These are phyloP conservation scores for Ploettnerulaceae sp. DNA, from an alignment of 2,329 filamentous ascomycete genomes.

Conservation along the genomic window DNA sequence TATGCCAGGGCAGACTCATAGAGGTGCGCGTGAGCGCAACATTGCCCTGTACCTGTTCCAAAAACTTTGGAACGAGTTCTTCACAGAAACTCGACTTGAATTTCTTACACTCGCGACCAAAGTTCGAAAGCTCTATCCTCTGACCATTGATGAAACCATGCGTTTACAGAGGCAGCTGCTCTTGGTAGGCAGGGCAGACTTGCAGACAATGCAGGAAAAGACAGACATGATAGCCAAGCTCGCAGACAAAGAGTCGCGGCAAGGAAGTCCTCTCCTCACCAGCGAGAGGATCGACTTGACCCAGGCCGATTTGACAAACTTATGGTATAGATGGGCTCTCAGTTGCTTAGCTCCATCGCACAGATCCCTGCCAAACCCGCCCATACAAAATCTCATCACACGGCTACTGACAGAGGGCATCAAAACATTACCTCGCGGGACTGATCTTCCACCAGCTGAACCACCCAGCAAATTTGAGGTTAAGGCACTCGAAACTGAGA, in stretches of 20 bases:
- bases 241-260: not conserved
- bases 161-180: not conserved
- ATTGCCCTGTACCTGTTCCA: too few relatives aligned
- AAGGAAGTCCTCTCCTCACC: not conserved
- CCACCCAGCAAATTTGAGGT: constrained; percentile 8
- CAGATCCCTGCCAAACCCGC: not conserved
- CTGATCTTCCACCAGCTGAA: not conserved
- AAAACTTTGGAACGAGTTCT: not conserved
- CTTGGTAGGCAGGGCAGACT: not conserved
- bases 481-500: constrained; percentile 11
- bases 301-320: not conserved
- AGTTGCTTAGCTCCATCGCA: not conserved
- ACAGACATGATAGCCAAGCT: not conserved
- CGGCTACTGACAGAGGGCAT: not conserved
- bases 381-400: not conserved
- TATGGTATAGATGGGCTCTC: not conserved
- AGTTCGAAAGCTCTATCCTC: not conserved
- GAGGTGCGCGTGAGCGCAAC: too few relatives aligned
- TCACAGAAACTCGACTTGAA: not conserved
- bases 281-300: not conserved
- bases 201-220: not conserved
- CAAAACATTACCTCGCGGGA: not conserved
- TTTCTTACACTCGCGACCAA: not conserved
- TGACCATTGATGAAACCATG: not conserved
- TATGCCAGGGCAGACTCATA: too few relatives aligned